Percentiles rank a stretch among this genome's conserved stretches.
phyloP scores from a whole-genome alignment of 176 grass and related monocot species.

The Melocanna baccifera region DNA sequence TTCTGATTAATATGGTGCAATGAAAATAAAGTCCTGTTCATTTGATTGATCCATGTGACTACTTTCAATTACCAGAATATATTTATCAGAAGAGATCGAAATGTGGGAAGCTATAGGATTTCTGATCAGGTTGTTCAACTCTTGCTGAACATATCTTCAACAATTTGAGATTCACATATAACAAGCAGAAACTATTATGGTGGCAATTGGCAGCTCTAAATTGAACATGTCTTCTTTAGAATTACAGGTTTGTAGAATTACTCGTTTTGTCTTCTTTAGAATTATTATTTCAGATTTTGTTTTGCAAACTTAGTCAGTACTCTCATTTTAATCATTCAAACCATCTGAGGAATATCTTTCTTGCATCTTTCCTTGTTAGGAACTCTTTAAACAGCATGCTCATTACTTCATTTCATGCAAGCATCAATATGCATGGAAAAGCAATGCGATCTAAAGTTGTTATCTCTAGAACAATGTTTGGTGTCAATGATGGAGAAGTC shows the following conservation, averaged over 20 bases:
- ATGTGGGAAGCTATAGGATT: background rate
- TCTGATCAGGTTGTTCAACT: background rate
- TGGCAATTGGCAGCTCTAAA: background rate
- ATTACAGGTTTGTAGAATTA: background rate
- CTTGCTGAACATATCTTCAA: background rate
- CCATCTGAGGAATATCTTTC: background rate
- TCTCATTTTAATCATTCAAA: background rate
- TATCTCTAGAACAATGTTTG: conserved; percentile 11
- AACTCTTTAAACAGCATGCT: background rate
- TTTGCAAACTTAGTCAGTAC: background rate
- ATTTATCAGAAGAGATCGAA: background rate
- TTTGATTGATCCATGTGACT: background rate
- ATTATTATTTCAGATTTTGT: background rate
- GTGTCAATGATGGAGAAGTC: conserved; percentile 19
- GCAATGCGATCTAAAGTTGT: background rate
- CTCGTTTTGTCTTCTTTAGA: background rate
- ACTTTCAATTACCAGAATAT: background rate
- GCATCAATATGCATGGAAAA: background rate
- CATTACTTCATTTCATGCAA: background rate
- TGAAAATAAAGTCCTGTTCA: background rate
- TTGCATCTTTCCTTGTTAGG: background rate
- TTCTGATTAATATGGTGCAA: background rate
- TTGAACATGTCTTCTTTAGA: background rate
- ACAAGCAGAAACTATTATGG: background rate
- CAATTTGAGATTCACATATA: background rate